phyloP scores from a whole-genome alignment of 1,284 basidiomycete genomes.

The Trametes polyzona region DNA sequence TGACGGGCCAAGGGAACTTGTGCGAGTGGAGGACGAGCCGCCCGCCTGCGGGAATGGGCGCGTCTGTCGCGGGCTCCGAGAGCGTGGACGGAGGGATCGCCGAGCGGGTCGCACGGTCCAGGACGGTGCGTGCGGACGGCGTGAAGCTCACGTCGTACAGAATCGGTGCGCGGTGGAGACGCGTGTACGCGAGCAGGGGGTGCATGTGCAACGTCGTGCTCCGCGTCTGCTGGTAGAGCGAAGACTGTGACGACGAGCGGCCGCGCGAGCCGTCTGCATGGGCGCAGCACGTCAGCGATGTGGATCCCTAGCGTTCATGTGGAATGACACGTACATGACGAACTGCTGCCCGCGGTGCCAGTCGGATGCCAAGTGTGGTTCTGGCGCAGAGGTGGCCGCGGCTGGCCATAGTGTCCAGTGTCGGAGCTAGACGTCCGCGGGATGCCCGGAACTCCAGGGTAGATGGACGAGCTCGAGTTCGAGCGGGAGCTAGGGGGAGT shows the following conservation, averaged over 20 bases:
- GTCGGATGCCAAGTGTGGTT: slow-evolving; percentile 48
- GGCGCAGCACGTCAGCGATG: slow-evolving; percentile 1
- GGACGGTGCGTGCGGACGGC: slow-evolving; percentile 59
- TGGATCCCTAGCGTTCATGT: background rate
- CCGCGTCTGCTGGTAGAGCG: slow-evolving; percentile 43
- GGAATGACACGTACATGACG: slow-evolving; percentile 34
- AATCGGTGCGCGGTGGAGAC: slow-evolving; percentile 58
- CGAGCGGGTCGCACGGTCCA: slow-evolving; percentile 56
- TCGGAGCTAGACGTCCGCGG: slow-evolving; percentile 37
- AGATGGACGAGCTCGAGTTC: slow-evolving; percentile 50
- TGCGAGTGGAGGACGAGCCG: slow-evolving; percentile 60
- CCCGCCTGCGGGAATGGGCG: slow-evolving; percentile 48
- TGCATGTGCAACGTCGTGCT: slow-evolving; percentile 57
- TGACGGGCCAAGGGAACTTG: slow-evolving; percentile 64
- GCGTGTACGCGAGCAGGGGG: slow-evolving; percentile 59
- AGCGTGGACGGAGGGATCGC: slow-evolving; percentile 62
- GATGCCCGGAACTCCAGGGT: slow-evolving; percentile 34
- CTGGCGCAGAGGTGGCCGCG: slow-evolving; percentile 45
- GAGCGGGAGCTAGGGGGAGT: slow-evolving; percentile 48
- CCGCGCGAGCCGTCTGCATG: slow-evolving; percentile 27
- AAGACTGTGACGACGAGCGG: slow-evolving; percentile 25
- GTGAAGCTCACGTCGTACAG: slow-evolving; percentile 62
- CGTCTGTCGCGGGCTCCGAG: slow-evolving; percentile 66
- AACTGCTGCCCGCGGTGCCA: slow-evolving; percentile 40
- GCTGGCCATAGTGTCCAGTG: slow-evolving; percentile 30